phyloP scores from a whole-genome alignment of 306 rosid species.

The Corylus avellana region DNA sequence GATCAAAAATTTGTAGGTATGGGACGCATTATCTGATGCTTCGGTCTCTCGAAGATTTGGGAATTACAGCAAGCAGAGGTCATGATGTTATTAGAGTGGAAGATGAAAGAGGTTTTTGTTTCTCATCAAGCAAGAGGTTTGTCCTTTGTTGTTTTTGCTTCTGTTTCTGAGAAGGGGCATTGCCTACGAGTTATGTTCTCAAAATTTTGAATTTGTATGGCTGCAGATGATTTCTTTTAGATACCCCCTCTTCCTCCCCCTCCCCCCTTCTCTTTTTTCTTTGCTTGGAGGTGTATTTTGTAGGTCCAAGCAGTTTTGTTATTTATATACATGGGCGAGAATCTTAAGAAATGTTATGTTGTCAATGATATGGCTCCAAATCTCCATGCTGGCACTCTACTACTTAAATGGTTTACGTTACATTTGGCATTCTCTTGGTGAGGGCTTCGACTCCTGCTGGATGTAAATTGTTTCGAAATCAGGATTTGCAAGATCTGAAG shows the following conservation, averaged over 20 bases:
- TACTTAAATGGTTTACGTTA: background rate
- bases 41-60: constrained; percentile 53
- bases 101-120: background rate
- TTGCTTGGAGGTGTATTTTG: background rate
- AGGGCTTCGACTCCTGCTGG: too few species aligned
- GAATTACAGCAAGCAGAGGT: constrained; percentile 36
- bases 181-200: background rate
- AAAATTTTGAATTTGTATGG: background rate
- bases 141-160: background rate
- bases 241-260: background rate
- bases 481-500: background rate
- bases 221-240: background rate
- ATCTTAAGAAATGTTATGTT: background rate
- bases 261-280: background rate
- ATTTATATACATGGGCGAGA: background rate
- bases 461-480: background rate
- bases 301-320: background rate
- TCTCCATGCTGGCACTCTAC: background rate
- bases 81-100: constrained; percentile 24
- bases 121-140: background rate
- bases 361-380: background rate
- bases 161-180: background rate
- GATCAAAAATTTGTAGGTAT: constrained; percentile 50
- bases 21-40: constrained; percentile 67
- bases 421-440: background rate